Conservation (phyloP, 2,329 filamentous ascomycete species). For the Orbilia brochopaga region DNA sequence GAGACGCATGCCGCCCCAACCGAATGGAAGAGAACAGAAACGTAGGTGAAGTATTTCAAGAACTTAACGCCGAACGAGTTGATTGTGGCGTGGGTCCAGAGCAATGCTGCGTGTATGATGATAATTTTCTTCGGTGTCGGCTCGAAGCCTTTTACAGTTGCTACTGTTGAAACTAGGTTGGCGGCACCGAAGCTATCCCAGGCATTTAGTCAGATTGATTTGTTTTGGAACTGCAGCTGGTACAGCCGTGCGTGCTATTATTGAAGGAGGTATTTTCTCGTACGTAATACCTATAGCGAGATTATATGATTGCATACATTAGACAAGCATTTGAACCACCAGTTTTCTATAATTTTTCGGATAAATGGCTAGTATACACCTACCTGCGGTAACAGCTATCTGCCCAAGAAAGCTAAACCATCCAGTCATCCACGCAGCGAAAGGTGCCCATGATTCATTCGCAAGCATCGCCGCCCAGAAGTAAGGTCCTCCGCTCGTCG, state of each 20-base stretch:
- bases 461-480: slow-evolving; percentile 68
- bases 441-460: slow-evolving; percentile 60
- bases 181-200: slow-evolving; percentile 57
- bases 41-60: slow-evolving; percentile 66
- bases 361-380: slow-evolving; percentile 57
- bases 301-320: too few relatives aligned
- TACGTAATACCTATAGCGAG: slow-evolving; percentile 36
- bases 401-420: slow-evolving; percentile 62
- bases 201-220: background rate
- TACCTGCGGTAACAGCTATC: slow-evolving; percentile 63
- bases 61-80: slow-evolving; percentile 67
- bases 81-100: slow-evolving; percentile 64
- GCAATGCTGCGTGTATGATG: slow-evolving; percentile 67
- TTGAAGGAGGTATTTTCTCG: too few relatives aligned
- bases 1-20: slow-evolving; percentile 64
- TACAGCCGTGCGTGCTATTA: too few relatives aligned
- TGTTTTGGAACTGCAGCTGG: background rate
- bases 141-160: slow-evolving; percentile 60
- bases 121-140: slow-evolving; percentile 63
- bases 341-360: background rate
- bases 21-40: slow-evolving; percentile 65
- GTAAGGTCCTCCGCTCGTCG: slow-evolving; percentile 67
- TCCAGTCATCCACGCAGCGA: slow-evolving; percentile 61
- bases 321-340: too few relatives aligned
- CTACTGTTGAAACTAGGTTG: slow-evolving; percentile 61